These are phyloP conservation scores for Mycena amicta DNA, from an alignment of 768 basidiomycete genomes.

Conservation along the genomic window DNA sequence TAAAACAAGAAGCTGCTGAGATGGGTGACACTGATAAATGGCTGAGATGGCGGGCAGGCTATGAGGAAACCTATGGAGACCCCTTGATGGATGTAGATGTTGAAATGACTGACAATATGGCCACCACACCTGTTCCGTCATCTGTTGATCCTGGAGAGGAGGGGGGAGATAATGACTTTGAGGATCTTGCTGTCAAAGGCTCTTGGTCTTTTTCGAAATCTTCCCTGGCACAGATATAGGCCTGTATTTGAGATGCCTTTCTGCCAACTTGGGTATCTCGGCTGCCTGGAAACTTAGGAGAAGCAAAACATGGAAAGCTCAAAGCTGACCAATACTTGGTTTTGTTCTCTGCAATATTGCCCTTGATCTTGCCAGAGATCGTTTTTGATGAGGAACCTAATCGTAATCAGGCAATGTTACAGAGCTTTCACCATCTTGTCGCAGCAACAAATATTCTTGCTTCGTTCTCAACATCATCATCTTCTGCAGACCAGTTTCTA, in stretches of 20 bases:
- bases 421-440: slow-evolving; percentile 30
- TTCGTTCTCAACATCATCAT: neutral
- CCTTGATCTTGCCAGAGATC: slow-evolving; percentile 32
- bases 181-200: neutral
- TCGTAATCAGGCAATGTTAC: slow-evolving; percentile 10
- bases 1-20: neutral
- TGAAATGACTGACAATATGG: neutral
- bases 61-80: neutral
- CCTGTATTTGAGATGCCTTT: slow-evolving; percentile 23
- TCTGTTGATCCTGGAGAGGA: neutral
- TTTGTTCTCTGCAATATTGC: slow-evolving; percentile 32
- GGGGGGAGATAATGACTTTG: neutral
- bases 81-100: neutral
- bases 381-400: slow-evolving; percentile 21
- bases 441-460: slow-evolving; percentile 28
- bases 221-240: neutral
- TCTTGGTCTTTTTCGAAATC: neutral
- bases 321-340: slow-evolving; percentile 31
- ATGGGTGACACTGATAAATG: neutral
- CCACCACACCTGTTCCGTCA: too few species aligned
- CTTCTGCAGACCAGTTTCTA: neutral
- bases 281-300: slow-evolving; percentile 35
- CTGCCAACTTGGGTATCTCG: slow-evolving; percentile 24
- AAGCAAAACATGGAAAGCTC: too few species aligned
- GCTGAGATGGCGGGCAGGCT: neutral